A percentile compares a stretch with the other conserved stretches of the same genome.
Conservation (phyloP, 2,329 filamentous ascomycete species). For the Orbilia blumenaviensis region DNA sequence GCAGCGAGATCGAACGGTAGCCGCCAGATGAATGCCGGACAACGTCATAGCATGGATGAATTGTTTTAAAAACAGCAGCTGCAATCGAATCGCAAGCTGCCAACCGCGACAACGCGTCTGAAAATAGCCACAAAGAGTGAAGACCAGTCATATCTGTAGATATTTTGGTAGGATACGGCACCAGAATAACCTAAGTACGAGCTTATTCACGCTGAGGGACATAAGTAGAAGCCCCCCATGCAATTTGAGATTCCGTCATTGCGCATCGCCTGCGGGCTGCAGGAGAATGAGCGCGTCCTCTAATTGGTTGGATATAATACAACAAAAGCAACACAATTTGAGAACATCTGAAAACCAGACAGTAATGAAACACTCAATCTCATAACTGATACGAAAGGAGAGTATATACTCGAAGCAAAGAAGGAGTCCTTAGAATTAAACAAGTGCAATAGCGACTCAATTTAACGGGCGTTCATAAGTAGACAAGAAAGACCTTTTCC, state of each 20-base stretch:
- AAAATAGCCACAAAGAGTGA: too few relatives aligned
- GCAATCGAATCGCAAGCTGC: neutral
- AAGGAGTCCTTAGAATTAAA: too few relatives aligned
- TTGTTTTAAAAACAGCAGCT: neutral
- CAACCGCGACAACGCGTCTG: slow-evolving; percentile 6
- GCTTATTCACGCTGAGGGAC: neutral
- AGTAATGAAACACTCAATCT: too few relatives aligned
- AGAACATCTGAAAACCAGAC: too few relatives aligned
- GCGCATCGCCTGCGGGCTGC: neutral
- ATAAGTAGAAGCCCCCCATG: neutral
- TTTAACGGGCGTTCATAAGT: too few relatives aligned
- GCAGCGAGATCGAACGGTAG: neutral
- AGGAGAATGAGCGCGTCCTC: neutral
- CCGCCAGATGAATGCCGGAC: neutral
- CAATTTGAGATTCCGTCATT: slow-evolving; percentile 26
- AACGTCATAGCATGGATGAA: slow-evolving; percentile 23
- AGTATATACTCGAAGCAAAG: too few relatives aligned
- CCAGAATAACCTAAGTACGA: neutral
- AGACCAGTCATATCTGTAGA: too few relatives aligned
- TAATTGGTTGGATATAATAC: slow-evolving; percentile 12
- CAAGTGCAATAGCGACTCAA: too few relatives aligned
- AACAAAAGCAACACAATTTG: neutral
- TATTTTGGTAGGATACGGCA: too few relatives aligned
- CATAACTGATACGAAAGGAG: too few relatives aligned
- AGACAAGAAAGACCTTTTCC: too few relatives aligned